These are phyloP conservation scores for Centella asiatica DNA, from an alignment of 129 eudicot species.

Conservation along the genomic window DNA sequence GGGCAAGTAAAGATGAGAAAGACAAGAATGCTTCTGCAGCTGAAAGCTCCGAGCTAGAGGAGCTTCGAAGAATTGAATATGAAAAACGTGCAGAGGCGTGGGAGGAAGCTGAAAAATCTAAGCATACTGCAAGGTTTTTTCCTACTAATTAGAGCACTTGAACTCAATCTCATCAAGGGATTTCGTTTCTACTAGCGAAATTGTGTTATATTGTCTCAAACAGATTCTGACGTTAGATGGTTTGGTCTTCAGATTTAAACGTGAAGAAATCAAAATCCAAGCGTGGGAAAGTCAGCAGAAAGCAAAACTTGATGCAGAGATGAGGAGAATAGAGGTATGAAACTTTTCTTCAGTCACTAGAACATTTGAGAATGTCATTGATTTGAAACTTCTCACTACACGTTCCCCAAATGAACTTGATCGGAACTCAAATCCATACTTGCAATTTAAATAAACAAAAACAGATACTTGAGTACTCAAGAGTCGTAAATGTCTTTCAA, in stretches of 20 bases:
- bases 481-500: neutral
- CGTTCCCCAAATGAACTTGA: too few relatives aligned
- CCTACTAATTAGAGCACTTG: neutral
- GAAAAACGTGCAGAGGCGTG: conserved; percentile 68
- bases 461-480: too few relatives aligned
- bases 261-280: conserved; percentile 68
- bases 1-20: conserved; percentile 65
- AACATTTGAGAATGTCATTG: too few relatives aligned
- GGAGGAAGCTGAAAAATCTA: conserved; percentile 73
- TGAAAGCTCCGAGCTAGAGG: conserved; percentile 15
- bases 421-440: too few relatives aligned
- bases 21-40: conserved; percentile 26
- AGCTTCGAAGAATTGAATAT: conserved; percentile 32
- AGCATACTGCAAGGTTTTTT: conserved; percentile 52
- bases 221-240: neutral
- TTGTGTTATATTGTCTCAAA: neutral
- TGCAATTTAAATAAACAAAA: too few relatives aligned
- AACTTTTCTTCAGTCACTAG: too few relatives aligned
- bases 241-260: conserved; percentile 36
- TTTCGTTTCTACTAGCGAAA: neutral
- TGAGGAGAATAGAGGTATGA: conserved; percentile 68
- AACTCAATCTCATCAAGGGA: neutral
- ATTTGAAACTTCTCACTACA: neutral
- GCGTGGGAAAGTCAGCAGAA: conserved; percentile 72
- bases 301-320: conserved; percentile 60